Evolutionary conservation across 352 stramenopile genomes (phyloP).

Genomic region (Globisporangium polare): DNA sequence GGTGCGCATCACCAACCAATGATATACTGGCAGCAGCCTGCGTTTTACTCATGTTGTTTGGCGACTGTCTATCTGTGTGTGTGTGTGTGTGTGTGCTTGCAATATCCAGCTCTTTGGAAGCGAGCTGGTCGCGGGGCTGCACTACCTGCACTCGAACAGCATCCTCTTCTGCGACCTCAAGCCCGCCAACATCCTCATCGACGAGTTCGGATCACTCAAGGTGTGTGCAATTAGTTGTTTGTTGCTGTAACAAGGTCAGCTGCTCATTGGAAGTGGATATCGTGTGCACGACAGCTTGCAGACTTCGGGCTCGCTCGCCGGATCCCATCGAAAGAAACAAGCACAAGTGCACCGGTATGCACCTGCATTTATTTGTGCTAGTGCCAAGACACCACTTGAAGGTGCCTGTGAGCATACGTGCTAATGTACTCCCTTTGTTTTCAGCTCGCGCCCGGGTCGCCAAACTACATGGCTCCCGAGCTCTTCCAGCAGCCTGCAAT

Average conservation of each 20-base stretch:
- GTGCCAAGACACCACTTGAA: background rate
- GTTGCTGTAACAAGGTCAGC: background rate
- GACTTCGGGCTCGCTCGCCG: constrained; percentile 88
- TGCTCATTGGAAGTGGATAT: background rate
- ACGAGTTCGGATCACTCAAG: constrained; percentile 92
- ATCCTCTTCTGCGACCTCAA: constrained; percentile 92
- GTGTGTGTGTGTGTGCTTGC: too few relatives aligned
- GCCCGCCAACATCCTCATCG: constrained; percentile 89
- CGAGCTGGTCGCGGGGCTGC: constrained; percentile 72
- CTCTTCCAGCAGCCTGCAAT: constrained; percentile 81
- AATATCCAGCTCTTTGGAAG: constrained; percentile 64
- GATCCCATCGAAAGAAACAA: constrained; percentile 61
- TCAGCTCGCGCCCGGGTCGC: constrained; percentile 66
- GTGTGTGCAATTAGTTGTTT: constrained; percentile 16
- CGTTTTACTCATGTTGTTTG: background rate
- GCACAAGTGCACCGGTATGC: constrained; percentile 30
- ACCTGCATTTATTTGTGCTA: background rate
- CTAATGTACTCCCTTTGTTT: background rate
- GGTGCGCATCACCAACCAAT: constrained; percentile 32
- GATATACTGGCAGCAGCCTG: too few relatives aligned
- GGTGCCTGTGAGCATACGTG: background rate
- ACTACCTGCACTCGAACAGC: constrained; percentile 87
- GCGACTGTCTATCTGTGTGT: too few relatives aligned
- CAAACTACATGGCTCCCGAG: constrained; percentile 92
- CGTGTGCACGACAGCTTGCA: constrained; percentile 43